phyloP scores from a whole-genome alignment of 495 filamentous ascomycete species.

The Amorphotheca resinae region DNA sequence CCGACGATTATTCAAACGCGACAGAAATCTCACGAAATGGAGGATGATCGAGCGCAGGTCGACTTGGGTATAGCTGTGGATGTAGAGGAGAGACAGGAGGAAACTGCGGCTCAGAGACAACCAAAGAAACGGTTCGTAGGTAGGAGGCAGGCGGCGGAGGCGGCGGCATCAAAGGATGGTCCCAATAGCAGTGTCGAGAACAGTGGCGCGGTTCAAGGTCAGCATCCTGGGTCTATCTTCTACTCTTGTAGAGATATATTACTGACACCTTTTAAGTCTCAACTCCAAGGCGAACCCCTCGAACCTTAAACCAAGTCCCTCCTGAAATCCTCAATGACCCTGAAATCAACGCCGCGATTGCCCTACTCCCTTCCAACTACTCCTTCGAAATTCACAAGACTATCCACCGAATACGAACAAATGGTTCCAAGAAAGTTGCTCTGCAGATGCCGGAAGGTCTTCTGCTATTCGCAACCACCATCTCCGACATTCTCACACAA shows the following conservation, averaged over 20 bases:
- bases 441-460: slow-evolving; percentile 96
- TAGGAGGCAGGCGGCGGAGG: slow-evolving; percentile 39
- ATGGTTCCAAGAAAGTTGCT: slow-evolving; percentile 64
- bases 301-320: slow-evolving; percentile 82
- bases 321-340: slow-evolving; percentile 73
- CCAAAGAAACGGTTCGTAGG: slow-evolving; percentile 78
- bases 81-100: slow-evolving; percentile 33
- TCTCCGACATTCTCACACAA: slow-evolving; percentile 89
- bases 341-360: slow-evolving; percentile 80
- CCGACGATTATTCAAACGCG: background rate
- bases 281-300: slow-evolving; percentile 53
- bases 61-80: slow-evolving; percentile 43
- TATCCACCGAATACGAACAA: slow-evolving; percentile 79
- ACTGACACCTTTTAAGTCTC: slow-evolving; percentile 23
- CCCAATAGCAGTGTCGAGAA: slow-evolving; percentile 36
- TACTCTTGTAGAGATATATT: background rate
- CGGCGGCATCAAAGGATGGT: slow-evolving; percentile 25
- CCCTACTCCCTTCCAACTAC: slow-evolving; percentile 84
- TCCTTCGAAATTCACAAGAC: slow-evolving; percentile 98
- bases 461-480: slow-evolving; percentile 90
- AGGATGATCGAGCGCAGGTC: slow-evolving; percentile 37
- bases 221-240: background rate
- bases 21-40: slow-evolving; percentile 33
- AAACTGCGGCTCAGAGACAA: slow-evolving; percentile 30
- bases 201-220: slow-evolving; percentile 51